Conservation (phyloP, 805 yeast genomes). For the Kurtzmaniella cleridarum region DNA sequence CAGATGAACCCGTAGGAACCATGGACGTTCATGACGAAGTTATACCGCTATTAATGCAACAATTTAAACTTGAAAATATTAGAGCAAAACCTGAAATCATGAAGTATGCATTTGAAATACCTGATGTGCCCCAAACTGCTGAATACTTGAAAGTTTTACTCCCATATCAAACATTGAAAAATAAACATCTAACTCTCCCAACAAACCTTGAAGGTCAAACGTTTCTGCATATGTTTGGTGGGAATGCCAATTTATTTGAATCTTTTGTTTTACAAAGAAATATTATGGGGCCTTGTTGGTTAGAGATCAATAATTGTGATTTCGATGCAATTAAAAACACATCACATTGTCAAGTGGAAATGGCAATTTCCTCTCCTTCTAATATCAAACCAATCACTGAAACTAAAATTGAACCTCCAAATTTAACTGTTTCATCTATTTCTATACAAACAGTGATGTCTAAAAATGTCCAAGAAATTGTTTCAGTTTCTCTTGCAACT, state of each 20-base stretch:
- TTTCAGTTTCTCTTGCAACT: constrained; percentile 72
- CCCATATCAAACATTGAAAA: constrained; percentile 66
- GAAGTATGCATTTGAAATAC: constrained; percentile 86
- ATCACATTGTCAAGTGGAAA: constrained; percentile 79
- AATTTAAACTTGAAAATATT: constrained; percentile 55
- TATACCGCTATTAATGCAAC: constrained; percentile 55
- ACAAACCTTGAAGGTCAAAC: constrained; percentile 68
- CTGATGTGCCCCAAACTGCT: constrained; percentile 70
- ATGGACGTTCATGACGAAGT: constrained; percentile 77
- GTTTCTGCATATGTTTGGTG: constrained; percentile 75
- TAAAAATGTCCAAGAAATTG: constrained; percentile 79
- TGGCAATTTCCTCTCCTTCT: constrained; percentile 47
- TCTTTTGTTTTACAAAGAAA: constrained; percentile 75
- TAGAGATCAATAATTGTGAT: constrained; percentile 62
- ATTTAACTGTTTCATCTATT: constrained; percentile 63
- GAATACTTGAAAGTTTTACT: constrained; percentile 75
- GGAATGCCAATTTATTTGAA: constrained; percentile 71
- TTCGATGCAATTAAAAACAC: constrained; percentile 54
- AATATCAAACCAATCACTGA: constrained; percentile 44
- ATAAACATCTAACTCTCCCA: constrained; percentile 46
- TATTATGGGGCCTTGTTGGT: constrained; percentile 98
- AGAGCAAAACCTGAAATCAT: constrained; percentile 66
- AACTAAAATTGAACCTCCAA: constrained; percentile 50
- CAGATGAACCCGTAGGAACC: constrained; percentile 38
- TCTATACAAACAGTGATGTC: constrained; percentile 80